Evolutionary conservation across 2,329 filamentous ascomycete genomes (phyloP).

Genomic region (Coniochaeta sp.): DNA sequence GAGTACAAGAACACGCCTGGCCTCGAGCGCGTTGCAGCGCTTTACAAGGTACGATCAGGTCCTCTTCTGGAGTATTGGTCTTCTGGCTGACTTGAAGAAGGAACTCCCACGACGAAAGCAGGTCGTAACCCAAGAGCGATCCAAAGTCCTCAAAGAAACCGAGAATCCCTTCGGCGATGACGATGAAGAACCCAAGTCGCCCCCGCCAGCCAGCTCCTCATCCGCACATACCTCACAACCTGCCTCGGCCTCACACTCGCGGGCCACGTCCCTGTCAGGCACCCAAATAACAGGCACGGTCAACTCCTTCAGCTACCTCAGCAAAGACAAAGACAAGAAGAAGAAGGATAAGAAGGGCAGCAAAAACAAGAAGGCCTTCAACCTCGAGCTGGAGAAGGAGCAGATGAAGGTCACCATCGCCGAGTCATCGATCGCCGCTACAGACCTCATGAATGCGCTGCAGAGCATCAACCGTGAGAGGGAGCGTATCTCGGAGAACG

Average conservation of each 20-base stretch:
- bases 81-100: constrained; percentile 20
- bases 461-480: constrained; percentile 86
- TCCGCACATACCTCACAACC: constrained; percentile 11
- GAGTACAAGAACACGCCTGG: constrained; percentile 77
- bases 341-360: constrained; percentile 42
- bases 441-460: constrained; percentile 78
- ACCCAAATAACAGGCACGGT: constrained; percentile 18
- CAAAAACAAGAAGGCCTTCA: constrained; percentile 61
- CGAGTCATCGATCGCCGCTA: constrained; percentile 82
- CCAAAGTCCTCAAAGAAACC: constrained; percentile 76
- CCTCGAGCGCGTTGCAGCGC: constrained; percentile 67
- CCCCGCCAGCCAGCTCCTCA: constrained; percentile 6
- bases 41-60: constrained; percentile 52
- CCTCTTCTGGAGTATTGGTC: neutral
- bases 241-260: constrained; percentile 16
- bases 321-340: constrained; percentile 36
- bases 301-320: constrained; percentile 33
- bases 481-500: constrained; percentile 81
- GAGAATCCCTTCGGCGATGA: constrained; percentile 65
- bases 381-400: constrained; percentile 79
- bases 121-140: constrained; percentile 66
- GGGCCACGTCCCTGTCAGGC: constrained; percentile 13
- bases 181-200: constrained; percentile 22
- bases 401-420: constrained; percentile 84
- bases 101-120: constrained; percentile 62